Evolutionary conservation across 352 stramenopile genomes (phyloP).

Genomic region (Phytophthora pseudosyringae): DNA sequence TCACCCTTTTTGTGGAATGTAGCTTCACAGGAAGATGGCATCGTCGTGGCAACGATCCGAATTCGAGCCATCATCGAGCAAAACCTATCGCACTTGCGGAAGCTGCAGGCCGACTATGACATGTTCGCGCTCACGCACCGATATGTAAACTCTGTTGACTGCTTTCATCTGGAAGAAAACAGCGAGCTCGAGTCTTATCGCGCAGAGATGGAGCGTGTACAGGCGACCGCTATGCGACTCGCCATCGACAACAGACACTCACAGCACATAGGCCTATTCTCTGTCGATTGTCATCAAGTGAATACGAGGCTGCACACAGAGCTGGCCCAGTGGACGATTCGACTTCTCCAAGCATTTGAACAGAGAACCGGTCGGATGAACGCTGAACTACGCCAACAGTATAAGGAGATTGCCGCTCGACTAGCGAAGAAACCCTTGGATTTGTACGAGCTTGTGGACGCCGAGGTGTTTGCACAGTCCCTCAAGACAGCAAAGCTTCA

Average conservation of each 20-base stretch:
- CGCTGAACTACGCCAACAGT: conserved; percentile 63
- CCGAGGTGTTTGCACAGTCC: conserved; percentile 57
- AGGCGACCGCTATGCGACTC: conserved; percentile 31
- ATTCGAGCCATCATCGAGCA: conserved; percentile 73
- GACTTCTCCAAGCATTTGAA: conserved; percentile 57
- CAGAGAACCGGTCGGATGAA: conserved; percentile 57
- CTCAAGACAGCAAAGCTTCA: conserved; percentile 53
- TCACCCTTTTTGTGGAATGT: conserved; percentile 78
- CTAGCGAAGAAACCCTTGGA: conserved; percentile 70
- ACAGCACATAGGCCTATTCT: conserved; percentile 53
- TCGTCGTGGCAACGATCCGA: conserved; percentile 57
- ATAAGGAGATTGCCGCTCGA: conserved; percentile 73
- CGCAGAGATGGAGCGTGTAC: conserved; percentile 37
- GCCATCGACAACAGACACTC: conserved; percentile 27
- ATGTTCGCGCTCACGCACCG: conserved; percentile 42
- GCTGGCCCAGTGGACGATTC: conserved; percentile 47
- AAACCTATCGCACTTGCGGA: conserved; percentile 48
- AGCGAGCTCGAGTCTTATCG: conserved; percentile 36
- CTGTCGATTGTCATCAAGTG: conserved; percentile 54
- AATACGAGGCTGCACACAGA: conserved; percentile 50
- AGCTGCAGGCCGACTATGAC: conserved; percentile 54
- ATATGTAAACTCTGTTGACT: conserved; percentile 53
- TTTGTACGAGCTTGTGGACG: conserved; percentile 77
- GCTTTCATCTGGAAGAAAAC: conserved; percentile 39
- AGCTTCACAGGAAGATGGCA: conserved; percentile 62